Evolutionary conservation across 495 filamentous ascomycete genomes (phyloP), one percentile per base, ranked within the genome.

Genomic region (Talaromyces stipitatus): DNA sequence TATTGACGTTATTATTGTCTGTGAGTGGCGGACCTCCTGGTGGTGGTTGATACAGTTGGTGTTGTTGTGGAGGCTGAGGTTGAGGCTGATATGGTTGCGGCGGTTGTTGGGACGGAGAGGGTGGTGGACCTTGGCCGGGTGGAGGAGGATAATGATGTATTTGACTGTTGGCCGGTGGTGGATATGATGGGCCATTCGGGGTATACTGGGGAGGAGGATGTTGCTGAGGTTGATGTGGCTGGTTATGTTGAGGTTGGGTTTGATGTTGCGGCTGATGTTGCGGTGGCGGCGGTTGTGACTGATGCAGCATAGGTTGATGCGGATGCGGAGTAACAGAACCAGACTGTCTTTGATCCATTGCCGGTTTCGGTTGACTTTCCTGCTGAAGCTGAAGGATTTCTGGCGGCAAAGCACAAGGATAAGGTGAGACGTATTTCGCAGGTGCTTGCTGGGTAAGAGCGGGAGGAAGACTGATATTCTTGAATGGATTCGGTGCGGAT

Each of bases 381-480:
- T 71, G 65, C 24, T 58, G 60, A 18, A 62, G 33, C 38, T 68
- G 73, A 47, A 66, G 59, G 22, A 66, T 56, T 55, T 71, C 65
- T 20, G 72, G 59, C 43, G 74, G 61, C 12, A 72, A 68, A 50
- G 72, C 69, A 52, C 71, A 73, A 48, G 75, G 69, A 58, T 78
- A 76, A 27, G 70, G 69, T 29, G 72, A 74, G 24, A 69, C 74
- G 57, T 75, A 77, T 16, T 71, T 71, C 22, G 70, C 65, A 12
- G 74, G 68, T 6, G 66, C 66, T 12, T 69, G 69, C 52, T 70
- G 67, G 20, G 71, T 70, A 56, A 77, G 75, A 22, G 73, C 74
- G 30, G 71, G 66, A 26, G 74, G 75, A 53, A 76, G 72, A 48
- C 66, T 76, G 66, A 29, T 43, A n/a, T 66, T 74, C 59, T 72